These are phyloP conservation scores for Xylariaceae sp. DNA, from an alignment of 2,329 filamentous ascomycete genomes.

Conservation along the genomic window DNA sequence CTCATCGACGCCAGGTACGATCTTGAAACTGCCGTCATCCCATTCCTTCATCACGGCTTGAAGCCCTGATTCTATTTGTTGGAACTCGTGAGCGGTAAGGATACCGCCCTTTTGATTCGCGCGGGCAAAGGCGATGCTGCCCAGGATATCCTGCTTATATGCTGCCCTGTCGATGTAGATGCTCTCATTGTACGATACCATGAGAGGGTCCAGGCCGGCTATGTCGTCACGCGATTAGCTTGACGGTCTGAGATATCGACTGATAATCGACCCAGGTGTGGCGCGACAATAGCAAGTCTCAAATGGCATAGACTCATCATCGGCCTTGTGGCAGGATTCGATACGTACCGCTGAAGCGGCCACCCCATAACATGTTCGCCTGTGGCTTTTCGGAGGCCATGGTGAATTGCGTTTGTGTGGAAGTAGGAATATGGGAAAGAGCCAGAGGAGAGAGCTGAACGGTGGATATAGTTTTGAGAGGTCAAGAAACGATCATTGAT, in stretches of 20 bases:
- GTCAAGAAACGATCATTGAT: too few species aligned
- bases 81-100: constrained; percentile 66
- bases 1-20: constrained; percentile 51
- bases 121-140: constrained; percentile 73
- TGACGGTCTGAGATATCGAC: neutral
- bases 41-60: constrained; percentile 50
- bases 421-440: neutral
- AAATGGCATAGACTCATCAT: too few species aligned
- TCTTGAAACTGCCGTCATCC: constrained; percentile 44
- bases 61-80: constrained; percentile 67
- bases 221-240: constrained; percentile 6
- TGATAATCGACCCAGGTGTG: neutral
- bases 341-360: constrained; percentile 44
- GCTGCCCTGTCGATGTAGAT: constrained; percentile 74
- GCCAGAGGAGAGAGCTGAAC: neutral
- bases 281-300: neutral
- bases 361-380: constrained; percentile 37
- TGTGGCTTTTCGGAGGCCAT: constrained; percentile 23
- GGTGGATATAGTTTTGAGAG: neutral
- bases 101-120: constrained; percentile 73
- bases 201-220: constrained; percentile 79
- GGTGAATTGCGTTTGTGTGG: neutral
- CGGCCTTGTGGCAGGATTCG: too few species aligned
- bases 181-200: constrained; percentile 79
- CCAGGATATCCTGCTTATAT: constrained; percentile 74